Base-by-base conservation (phyloP, 176 grass and related monocot genomes). In the Areca catechu region DNA sequence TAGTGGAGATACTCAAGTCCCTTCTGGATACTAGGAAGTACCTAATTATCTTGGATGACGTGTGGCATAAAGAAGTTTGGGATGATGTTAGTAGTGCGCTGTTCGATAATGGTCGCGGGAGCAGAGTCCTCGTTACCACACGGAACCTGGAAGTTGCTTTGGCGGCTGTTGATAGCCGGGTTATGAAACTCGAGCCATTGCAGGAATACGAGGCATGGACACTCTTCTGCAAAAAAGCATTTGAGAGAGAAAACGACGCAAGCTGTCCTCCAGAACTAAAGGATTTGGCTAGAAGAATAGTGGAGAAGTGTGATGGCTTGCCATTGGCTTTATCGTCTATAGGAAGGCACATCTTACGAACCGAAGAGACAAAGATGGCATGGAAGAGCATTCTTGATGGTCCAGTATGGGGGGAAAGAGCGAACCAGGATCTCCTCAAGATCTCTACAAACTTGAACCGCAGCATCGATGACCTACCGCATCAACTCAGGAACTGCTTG, bases 371-470 rank as follows among this genome's bases (percentile, higher is more conserved):
- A 62, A 7, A 72, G 3, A 0, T 23, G 3, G 53, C 61, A 69
- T 94, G 89, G 83, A 70, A 58, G 29, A 75, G 73, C 6, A 74
- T 52, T 0, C 70, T 76, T 58, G 82, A 84, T 7, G 76, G 86
- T 43, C 62, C 81, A 27, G 53, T 12, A 5, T 76, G 58, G 57
- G 71, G 80, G 17, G 12, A 74, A 4, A 61, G 53, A 4, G 69
- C 62, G 0, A 69, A 74, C 43, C 37, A 47, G 14, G 23, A 16
- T 30, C 52, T 72, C 19, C 49, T 75, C 55, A 50, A 55, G 37
- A 66, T 79, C 25, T 61, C 54, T 5, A 77, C 51, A 19, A 70
- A 76, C 79, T 56, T 88, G 17, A 88, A 70, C 57, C 57, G 83
- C 24, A 88, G 85, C 53, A 82, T 76, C 51, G 1, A 71, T 23